Percentiles rank a stretch among this genome's conserved stretches.
These are phyloP conservation scores for Choiromyces venosus DNA, from an alignment of 495 filamentous ascomycete species.

Conservation along the genomic window DNA sequence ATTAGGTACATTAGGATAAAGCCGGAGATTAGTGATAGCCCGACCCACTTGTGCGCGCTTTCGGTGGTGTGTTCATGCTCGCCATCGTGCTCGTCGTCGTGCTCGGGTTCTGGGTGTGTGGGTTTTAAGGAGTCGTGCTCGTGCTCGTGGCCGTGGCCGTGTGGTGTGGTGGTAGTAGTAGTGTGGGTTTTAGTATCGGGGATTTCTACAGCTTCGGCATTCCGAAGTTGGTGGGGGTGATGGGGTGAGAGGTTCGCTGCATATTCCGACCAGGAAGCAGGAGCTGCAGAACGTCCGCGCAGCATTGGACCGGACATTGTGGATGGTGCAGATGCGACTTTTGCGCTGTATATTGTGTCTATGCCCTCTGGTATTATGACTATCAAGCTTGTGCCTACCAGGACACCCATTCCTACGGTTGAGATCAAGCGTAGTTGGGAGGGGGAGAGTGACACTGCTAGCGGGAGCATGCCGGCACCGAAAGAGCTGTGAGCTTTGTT, in stretches of 20 bases:
- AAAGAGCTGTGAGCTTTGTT: conserved; percentile 65
- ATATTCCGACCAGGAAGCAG: neutral
- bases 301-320: conserved; percentile 10
- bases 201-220: neutral
- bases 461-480: conserved; percentile 83
- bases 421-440: conserved; percentile 85
- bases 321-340: conserved; percentile 2
- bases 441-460: conserved; percentile 83
- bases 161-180: neutral
- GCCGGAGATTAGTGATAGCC: conserved; percentile 75
- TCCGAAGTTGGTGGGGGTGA: neutral
- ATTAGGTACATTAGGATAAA: conserved; percentile 97
- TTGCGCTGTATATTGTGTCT: conserved; percentile 66
- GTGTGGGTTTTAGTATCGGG: conserved; percentile 7
- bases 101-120: conserved; percentile 11
- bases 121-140: neutral
- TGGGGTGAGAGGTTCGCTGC: neutral
- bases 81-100: conserved; percentile 33
- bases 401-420: conserved; percentile 85
- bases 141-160: conserved; percentile 1
- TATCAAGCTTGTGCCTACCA: conserved; percentile 90
- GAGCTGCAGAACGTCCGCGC: conserved; percentile 1
- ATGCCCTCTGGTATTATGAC: conserved; percentile 97
- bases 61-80: conserved; percentile 29
- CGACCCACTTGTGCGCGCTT: conserved; percentile 52